Base-by-base conservation (phyloP, 2,329 filamentous ascomycete species). In the Ophiosphaerella korrae region DNA sequence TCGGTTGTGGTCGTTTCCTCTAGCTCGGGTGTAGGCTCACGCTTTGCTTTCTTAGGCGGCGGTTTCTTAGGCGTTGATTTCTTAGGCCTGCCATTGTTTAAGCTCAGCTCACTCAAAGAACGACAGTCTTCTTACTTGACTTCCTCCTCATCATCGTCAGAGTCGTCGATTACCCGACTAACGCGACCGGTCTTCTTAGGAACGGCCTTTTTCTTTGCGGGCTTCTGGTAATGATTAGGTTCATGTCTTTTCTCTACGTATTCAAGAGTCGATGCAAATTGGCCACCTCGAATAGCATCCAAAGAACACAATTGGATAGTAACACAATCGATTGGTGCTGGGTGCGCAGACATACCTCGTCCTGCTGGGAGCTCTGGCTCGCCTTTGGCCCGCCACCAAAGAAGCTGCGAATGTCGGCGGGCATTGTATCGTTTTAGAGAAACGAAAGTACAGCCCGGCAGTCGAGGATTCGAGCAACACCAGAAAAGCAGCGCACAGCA, bases 321-420 rank as follows among this genome's bases (percentile, higher is more conserved):
- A 24, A 26, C 24, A 33, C 12, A 32, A 9, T 11, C 2, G 8
- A 33, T 33, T 32, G 23, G 31, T 24, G 18, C n/a, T 8, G 26
- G 26, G 26, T 29, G 7, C 11, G 26, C 26, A 29, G 11, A 54
- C 65, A 45, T 65, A 70, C 68, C 63, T 70, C 67, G 24, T 61
- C 64, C 45, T 70, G 70, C 57, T 71, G 66, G 58, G 58, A 68
- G 59, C 55, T 61, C 69, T 58, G 75, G 62, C 64, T 80, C 77
- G 81, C 77, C 62, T 82, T 79, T 73, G 92, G 92, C 54, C 92
- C 93, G 58, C 88, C 85, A 48, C 88, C 86, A 78, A 97, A 97
- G 76, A 97, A 97, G 64, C 82, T 91, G 68, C 92, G 84, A 67
- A 97, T 97, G 75, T 97, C 93, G 57, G 81, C 70, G 46, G 92